phyloP scores from a whole-genome alignment of 345 rosid genomes.

The Populus pruinosa region DNA sequence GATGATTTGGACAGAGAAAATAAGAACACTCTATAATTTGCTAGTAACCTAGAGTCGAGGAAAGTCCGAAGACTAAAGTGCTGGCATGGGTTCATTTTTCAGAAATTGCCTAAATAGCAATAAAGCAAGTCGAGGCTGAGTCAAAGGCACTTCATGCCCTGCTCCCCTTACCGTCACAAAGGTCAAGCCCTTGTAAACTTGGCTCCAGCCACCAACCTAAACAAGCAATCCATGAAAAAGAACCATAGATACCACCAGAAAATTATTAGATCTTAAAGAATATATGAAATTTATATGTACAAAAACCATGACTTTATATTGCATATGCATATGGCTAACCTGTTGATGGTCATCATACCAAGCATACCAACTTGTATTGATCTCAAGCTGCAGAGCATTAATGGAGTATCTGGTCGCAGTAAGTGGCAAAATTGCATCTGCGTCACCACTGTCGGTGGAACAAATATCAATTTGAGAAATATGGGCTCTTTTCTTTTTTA shows the following conservation, averaged over 20 bases:
- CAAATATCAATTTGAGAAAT: not conserved
- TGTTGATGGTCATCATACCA: conserved; percentile 41
- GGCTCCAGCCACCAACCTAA: conserved; percentile 67
- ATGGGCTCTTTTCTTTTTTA: not conserved
- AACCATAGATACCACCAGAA: not conserved
- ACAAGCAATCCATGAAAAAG: not conserved
- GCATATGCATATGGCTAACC: conserved; percentile 17
- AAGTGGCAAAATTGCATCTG: conserved; percentile 59
- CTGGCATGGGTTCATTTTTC: conserved; percentile 34
- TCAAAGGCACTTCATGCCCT: conserved; percentile 64
- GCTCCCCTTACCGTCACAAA: conserved; percentile 59
- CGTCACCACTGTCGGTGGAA: conserved; percentile 42
- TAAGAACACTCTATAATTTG: not conserved
- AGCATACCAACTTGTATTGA: conserved; percentile 45
- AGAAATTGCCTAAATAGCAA: conserved; percentile 41
- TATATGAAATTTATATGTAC: not conserved
- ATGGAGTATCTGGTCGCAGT: conserved; percentile 59
- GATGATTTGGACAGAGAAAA: not conserved
- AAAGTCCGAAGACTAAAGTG: not conserved
- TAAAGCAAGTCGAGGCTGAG: conserved; percentile 45
- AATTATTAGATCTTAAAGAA: not conserved
- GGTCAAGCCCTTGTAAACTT: conserved; percentile 48
- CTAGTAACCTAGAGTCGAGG: not conserved
- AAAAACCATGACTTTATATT: not conserved
- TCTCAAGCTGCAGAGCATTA: conserved; percentile 36